Evolutionary conservation across 1,139 yeast species (phyloP).

Genomic region (Saccharomyces hybrid): DNA sequence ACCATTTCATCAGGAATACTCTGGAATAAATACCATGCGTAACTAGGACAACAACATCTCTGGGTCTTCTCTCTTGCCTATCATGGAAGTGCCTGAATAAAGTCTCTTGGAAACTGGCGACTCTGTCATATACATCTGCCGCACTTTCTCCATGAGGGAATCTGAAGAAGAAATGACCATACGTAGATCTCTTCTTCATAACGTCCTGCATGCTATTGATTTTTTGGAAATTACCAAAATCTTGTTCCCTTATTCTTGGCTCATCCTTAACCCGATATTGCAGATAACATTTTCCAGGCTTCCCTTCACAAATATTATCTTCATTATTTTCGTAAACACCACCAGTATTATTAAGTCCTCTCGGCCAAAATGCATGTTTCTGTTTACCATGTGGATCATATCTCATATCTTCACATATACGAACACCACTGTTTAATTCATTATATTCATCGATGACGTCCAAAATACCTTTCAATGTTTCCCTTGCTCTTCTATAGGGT

Average conservation of each 20-base stretch:
- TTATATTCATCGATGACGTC: slow-evolving; percentile 45
- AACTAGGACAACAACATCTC: slow-evolving; percentile 62
- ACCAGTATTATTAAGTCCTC: slow-evolving; percentile 14
- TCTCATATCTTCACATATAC: slow-evolving; percentile 8
- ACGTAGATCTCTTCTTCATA: slow-evolving; percentile 73
- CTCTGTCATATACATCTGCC: slow-evolving; percentile 87
- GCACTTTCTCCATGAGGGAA: slow-evolving; percentile 94
- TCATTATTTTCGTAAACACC: slow-evolving; percentile 24
- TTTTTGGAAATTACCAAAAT: slow-evolving; percentile 81
- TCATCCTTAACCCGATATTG: slow-evolving; percentile 63
- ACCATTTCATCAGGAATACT: slow-evolving; percentile 89
- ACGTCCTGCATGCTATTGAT: slow-evolving; percentile 53
- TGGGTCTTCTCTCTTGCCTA: slow-evolving; percentile 20
- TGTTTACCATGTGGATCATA: slow-evolving; percentile 22
- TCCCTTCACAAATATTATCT: slow-evolving; percentile 7
- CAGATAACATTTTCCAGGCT: slow-evolving; percentile 33
- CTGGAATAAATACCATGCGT: slow-evolving; percentile 94
- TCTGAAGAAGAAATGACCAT: slow-evolving; percentile 86
- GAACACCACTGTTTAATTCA: slow-evolving; percentile 14
- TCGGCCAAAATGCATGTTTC: slow-evolving; percentile 23
- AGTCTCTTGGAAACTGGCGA: slow-evolving; percentile 83
- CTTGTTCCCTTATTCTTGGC: slow-evolving; percentile 88
- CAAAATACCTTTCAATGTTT: slow-evolving; percentile 64
- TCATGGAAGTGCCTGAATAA: slow-evolving; percentile 66
- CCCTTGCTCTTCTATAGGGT: slow-evolving; percentile 75